Evolutionary conservation across 2,329 filamentous ascomycete species (phyloP).

Genomic region (Xylariaceae sp.): DNA sequence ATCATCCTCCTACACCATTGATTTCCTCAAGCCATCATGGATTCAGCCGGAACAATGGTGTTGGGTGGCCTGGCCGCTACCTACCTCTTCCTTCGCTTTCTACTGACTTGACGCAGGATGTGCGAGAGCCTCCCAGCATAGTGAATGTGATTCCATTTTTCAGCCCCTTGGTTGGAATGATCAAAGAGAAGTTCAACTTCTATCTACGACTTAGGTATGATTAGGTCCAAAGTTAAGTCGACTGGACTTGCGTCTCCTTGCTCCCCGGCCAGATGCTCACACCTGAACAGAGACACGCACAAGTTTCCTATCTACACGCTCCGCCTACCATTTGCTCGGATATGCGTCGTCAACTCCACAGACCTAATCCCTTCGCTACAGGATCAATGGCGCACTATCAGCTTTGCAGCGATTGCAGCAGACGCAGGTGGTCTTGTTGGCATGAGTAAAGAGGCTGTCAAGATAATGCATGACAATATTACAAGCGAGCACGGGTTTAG

Average conservation of each 20-base stretch:
- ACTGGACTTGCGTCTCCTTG: not conserved
- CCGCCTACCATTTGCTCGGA: slow-evolving; percentile 34
- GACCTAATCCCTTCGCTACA: slow-evolving; percentile 36
- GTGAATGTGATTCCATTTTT: slow-evolving; percentile 34
- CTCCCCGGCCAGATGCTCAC: not conserved
- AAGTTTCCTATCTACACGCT: slow-evolving; percentile 39
- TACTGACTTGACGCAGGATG: slow-evolving; percentile 37
- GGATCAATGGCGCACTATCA: slow-evolving; percentile 38
- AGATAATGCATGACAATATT: slow-evolving; percentile 34
- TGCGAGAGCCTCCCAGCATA: slow-evolving; percentile 35
- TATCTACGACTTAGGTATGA: slow-evolving; percentile 27
- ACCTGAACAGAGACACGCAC: slow-evolving; percentile 23
- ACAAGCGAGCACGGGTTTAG: slow-evolving; percentile 28
- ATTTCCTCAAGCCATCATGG: too few species aligned
- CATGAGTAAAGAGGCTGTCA: slow-evolving; percentile 35
- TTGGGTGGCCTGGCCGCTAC: slow-evolving; percentile 14
- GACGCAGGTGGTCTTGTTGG: slow-evolving; percentile 32
- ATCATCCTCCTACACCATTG: too few species aligned
- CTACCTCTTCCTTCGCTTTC: slow-evolving; percentile 34
- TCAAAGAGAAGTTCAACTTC: slow-evolving; percentile 23
- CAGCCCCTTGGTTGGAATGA: slow-evolving; percentile 36
- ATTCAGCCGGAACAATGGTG: too few species aligned
- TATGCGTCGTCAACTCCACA: slow-evolving; percentile 38
- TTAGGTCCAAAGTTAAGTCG: not conserved
- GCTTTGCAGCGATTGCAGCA: slow-evolving; percentile 37